Conservation (phyloP, 192 early-diverging fungal genomes). For the Radiomyces spectabilis region DNA sequence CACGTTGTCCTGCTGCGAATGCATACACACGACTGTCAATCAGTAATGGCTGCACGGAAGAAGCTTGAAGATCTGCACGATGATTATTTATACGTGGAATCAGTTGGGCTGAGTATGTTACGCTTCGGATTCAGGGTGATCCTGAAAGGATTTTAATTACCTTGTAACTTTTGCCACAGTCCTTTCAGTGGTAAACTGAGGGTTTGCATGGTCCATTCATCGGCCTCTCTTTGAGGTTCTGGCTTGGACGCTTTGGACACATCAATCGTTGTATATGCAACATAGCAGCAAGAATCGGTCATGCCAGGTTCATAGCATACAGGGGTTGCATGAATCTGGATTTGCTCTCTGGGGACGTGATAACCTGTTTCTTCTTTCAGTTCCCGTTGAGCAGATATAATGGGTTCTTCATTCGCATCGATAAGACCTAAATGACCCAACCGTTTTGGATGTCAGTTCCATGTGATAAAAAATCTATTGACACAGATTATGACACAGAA, state of each 20-base stretch:
- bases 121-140: no score
- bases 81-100: no score
- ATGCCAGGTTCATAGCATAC: slow-evolving; percentile 46
- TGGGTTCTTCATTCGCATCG: slow-evolving; percentile 28
- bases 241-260: not conserved
- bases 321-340: slow-evolving; percentile 3
- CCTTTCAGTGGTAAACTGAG: not conserved
- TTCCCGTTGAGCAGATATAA: slow-evolving; percentile 34
- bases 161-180: not conserved
- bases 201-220: not conserved
- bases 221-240: not conserved
- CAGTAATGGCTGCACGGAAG: no score
- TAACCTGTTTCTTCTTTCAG: slow-evolving; percentile 43
- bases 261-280: slow-evolving; percentile 16
- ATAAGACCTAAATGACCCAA: slow-evolving; percentile 22
- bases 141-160: not conserved
- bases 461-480: no score
- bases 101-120: no score
- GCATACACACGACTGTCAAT: no score
- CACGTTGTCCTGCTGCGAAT: no score
- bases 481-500: no score
- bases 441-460: no score
- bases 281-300: slow-evolving; percentile 33
- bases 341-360: not conserved
- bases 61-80: no score